Evolutionary conservation across 495 filamentous ascomycete genomes (phyloP), one percentile per base, ranked within the genome.

Genomic region (Podospora bellae-mahoneyi): DNA sequence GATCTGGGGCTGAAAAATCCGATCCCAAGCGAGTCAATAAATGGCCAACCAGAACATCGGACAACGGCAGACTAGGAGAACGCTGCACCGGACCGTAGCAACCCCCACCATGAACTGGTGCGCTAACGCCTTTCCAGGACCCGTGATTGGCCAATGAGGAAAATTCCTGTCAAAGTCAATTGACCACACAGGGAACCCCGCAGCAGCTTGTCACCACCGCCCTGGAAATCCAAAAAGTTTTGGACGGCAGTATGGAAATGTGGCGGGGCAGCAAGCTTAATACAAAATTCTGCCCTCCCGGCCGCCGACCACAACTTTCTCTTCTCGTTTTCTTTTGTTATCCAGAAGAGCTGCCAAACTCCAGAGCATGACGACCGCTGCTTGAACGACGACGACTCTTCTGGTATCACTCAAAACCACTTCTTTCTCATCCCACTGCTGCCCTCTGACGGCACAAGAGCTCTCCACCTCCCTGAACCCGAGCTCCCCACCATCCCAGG

Each of bases 61-160:
- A 63, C 15, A 63, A 32, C 28, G 15, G 32, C 27, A 63, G 28
- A 23, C 27, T 3, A 44, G 61, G 61, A 34, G 56, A 67, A 62
- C 67, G 65, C 62, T 68, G 67, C 30, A 28, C 2, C 20, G 32
- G 56, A 62, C 13, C 5, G 60, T 61, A 28, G 26, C 62, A 60
- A 60, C 34, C 64, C 67, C 67, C 64, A 65, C 62, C 56, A 23
- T n/a, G n/a, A 56, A 1, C 28, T 9, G 18, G 64, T 59, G 65
- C 67, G 64, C 71, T 65, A 63, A 60, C 18, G 15, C 5, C 15
- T 26, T 28, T 53, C 15, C 18, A 7, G 4, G 26, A 23, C 13
- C 27, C 32, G n/a, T 75, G 61, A 75, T 75, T 75, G 73, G 73
- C 44, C 69, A 64, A 62, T 71, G 19, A 10, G 28, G 53, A 18